phyloP scores from a whole-genome alignment of 139 green algal genomes.

The Picochlorum sp. region DNA sequence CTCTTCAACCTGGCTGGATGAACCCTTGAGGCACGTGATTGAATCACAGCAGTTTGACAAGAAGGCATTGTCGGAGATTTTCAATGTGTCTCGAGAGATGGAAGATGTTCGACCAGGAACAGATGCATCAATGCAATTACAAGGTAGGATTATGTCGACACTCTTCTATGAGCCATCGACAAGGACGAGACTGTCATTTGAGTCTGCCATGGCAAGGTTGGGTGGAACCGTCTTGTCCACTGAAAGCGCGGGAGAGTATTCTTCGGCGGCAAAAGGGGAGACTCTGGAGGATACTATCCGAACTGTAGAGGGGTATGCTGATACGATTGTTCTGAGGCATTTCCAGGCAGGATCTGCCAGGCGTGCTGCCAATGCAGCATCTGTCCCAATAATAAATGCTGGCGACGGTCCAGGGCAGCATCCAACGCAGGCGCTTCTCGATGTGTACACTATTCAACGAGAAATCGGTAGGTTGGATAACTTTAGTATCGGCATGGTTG shows the following conservation, averaged over 20 bases:
- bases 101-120: conserved; percentile 47
- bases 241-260: conserved; percentile 93
- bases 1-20: conserved; percentile 9
- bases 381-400: conserved; percentile 91
- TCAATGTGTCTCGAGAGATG: conserved; percentile 69
- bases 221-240: conserved; percentile 92
- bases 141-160: conserved; percentile 84
- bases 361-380: conserved; percentile 65
- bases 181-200: conserved; percentile 93
- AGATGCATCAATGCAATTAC: conserved; percentile 54
- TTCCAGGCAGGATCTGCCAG: conserved; percentile 76
- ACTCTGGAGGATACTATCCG: conserved; percentile 97
- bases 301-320: conserved; percentile 90
- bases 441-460: conserved; percentile 95
- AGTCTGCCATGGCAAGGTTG: conserved; percentile 87
- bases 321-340: conserved; percentile 96
- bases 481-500: conserved; percentile 88
- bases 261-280: conserved; percentile 95
- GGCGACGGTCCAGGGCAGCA: conserved; percentile 97
- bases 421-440: conserved; percentile 93
- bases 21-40: conserved; percentile 61
- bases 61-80: conserved; percentile 73
- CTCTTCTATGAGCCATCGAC: conserved; percentile 99
- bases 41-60: conserved; percentile 88
- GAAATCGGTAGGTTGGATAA: conserved; percentile 85